Base-by-base conservation (phyloP, 768 basidiomycete species). In the Calvatia gigantea region DNA sequence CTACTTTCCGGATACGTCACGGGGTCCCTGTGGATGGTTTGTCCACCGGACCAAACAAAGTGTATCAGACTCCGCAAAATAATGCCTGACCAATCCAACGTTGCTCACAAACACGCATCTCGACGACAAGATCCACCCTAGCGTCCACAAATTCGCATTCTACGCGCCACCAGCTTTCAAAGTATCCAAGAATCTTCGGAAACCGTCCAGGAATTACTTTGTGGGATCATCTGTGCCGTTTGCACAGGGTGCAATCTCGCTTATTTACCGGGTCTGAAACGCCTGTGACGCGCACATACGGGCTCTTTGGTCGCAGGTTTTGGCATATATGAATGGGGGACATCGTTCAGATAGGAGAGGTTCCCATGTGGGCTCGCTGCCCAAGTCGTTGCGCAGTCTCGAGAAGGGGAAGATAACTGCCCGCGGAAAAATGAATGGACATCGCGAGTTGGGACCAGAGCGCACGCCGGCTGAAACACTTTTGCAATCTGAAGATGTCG, bases 141-240 rank as follows among this genome's bases (percentile, higher is more conserved):
- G n/a, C 46, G 23, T 52, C 48, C 35, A 52, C 60, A 58, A 27
- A 48, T 60, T 61, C 57, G 48, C 51, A 56, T 45, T 64, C 54
- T 58, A 37, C 53, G 31, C 29, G 45, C 38, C 38, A 21, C 44
- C 61, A 55, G 64, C 67, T 68, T 57, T 54, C 58, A 21, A 51
- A 47, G 59, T 57, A 74, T 82, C 77, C 77, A 87, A 82, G 71
- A 83, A 87, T 68, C 75, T 73, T 69, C 58, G 59, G 69, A 72
- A 86, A 86, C 83, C 77, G 78, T 85, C 69, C 69, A 67, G 78
- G 74, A 90, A 84, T 78, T 73, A 70, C 48, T 59, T 78, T 89
- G 86, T 86, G 27, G 14, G 12, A 41, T 86, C 85, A 71, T n/a
- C 46, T 11, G 23, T 32, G 8, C 12, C 27, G 19, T 32, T 12